These are phyloP conservation scores for Carex kokanica DNA, from an alignment of 176 grass and related monocot species.

Conservation along the genomic window DNA sequence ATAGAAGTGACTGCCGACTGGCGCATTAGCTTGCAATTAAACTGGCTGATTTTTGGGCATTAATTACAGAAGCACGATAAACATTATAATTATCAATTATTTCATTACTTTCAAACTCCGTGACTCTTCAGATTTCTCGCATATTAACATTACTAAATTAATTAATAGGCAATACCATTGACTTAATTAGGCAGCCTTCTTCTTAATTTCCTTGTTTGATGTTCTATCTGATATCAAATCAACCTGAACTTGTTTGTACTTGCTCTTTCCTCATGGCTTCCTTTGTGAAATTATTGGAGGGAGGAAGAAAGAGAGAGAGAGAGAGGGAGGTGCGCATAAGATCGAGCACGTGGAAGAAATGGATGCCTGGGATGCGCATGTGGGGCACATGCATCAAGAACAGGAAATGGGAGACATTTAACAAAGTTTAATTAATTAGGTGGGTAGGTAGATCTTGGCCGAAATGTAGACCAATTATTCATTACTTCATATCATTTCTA, in stretches of 20 bases:
- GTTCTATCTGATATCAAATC: too few relatives aligned
- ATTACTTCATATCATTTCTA: not conserved
- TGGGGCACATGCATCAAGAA: conserved; percentile 24
- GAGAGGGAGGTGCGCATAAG: too few relatives aligned
- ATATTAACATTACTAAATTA: too few relatives aligned
- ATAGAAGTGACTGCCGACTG: not conserved
- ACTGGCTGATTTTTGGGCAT: not conserved
- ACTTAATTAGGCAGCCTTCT: too few relatives aligned
- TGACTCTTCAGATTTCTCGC: not conserved
- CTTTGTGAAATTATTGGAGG: not conserved
- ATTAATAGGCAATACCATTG: too few relatives aligned
- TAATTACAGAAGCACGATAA: too few relatives aligned
- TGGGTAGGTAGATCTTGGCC: conserved; percentile 23
- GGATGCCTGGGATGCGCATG: conserved; percentile 16
- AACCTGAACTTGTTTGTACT: not conserved
- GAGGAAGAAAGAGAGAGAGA: not conserved
- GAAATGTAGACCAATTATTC: conserved; percentile 1
- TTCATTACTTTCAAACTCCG: too few relatives aligned
- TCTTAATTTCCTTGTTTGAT: too few relatives aligned
- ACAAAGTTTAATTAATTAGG: conserved; percentile 16
- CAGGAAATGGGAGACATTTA: conserved; percentile 22
- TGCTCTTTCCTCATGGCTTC: not conserved
- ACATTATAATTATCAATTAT: too few relatives aligned
- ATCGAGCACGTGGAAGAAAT: conserved; percentile 29
- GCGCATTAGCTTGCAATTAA: not conserved